phyloP scores from a whole-genome alignment of 1,284 basidiomycete species.

The Leccinum pachyderme region DNA sequence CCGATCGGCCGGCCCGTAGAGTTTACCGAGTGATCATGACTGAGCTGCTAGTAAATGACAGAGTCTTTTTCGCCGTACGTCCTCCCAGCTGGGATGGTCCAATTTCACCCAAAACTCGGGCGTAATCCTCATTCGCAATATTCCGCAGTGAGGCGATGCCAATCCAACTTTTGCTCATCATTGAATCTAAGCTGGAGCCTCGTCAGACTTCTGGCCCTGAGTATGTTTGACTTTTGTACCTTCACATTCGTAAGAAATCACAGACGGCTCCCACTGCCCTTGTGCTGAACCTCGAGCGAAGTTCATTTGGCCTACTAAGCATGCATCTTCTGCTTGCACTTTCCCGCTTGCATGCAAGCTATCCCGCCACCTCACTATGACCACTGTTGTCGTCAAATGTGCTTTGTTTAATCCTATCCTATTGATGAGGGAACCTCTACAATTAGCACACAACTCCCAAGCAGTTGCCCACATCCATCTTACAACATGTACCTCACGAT shows the following conservation, averaged over 20 bases:
- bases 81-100: background rate
- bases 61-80: constrained; percentile 33
- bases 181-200: background rate
- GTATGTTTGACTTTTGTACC: background rate
- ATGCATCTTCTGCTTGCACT: background rate
- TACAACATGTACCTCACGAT: background rate
- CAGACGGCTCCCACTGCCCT: background rate
- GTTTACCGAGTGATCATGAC: constrained; percentile 1
- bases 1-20: constrained; percentile 25
- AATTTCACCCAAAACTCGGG: background rate
- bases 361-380: too few relatives aligned
- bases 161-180: background rate
- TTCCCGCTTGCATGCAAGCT: background rate
- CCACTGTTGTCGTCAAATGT: background rate
- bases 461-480: background rate
- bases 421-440: constrained; percentile 2
- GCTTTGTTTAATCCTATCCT: background rate
- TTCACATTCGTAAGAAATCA: background rate
- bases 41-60: background rate
- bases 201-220: background rate
- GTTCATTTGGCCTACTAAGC: background rate
- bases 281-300: constrained; percentile 2
- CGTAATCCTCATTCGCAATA: background rate
- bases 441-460: constrained; percentile 1
- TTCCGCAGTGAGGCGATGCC: background rate